Conservation (phyloP, 148 eudicot species). For the Nepenthes gracilis region DNA sequence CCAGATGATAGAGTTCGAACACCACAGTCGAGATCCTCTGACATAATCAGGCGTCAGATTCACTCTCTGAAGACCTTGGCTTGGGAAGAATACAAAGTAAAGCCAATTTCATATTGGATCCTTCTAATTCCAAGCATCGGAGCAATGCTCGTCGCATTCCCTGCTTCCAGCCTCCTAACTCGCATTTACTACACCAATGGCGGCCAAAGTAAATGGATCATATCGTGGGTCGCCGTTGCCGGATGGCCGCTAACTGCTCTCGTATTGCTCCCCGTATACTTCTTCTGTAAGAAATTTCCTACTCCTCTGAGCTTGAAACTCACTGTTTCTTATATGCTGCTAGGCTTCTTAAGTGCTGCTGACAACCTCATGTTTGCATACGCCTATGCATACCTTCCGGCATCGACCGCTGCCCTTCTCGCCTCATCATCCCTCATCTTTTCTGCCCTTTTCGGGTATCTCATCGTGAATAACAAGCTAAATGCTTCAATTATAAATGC, state of each 20-base stretch:
- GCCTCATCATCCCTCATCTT: constrained; percentile 71
- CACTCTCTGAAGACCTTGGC: constrained; percentile 12
- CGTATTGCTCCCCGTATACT: constrained; percentile 38
- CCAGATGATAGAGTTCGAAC: not conserved
- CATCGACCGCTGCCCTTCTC: constrained; percentile 74
- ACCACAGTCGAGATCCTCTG: constrained; percentile 1
- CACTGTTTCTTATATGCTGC: constrained; percentile 25
- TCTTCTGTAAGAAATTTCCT: constrained; percentile 30
- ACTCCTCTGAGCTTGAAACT: constrained; percentile 47
- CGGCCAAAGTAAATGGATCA: constrained; percentile 75
- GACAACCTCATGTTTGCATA: constrained; percentile 79
- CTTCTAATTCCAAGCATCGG: constrained; percentile 37
- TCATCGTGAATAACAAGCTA: constrained; percentile 53
- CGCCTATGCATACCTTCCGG: constrained; percentile 86
- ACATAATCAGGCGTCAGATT: constrained; percentile 16
- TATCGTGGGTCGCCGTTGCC: constrained; percentile 68
- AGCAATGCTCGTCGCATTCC: constrained; percentile 72
- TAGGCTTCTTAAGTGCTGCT: constrained; percentile 54
- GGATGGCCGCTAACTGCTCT: constrained; percentile 68
- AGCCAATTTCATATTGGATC: constrained; percentile 62
- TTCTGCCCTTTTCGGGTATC: constrained; percentile 56
- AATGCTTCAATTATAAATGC: constrained; percentile 54
- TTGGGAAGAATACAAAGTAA: constrained; percentile 31
- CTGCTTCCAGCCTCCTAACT: constrained; percentile 68
- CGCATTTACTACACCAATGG: constrained; percentile 65